Evolutionary conservation across 345 rosid species (phyloP), one percentile per base, ranked within the genome.

Genomic region (Hibiscus tridactylites): DNA sequence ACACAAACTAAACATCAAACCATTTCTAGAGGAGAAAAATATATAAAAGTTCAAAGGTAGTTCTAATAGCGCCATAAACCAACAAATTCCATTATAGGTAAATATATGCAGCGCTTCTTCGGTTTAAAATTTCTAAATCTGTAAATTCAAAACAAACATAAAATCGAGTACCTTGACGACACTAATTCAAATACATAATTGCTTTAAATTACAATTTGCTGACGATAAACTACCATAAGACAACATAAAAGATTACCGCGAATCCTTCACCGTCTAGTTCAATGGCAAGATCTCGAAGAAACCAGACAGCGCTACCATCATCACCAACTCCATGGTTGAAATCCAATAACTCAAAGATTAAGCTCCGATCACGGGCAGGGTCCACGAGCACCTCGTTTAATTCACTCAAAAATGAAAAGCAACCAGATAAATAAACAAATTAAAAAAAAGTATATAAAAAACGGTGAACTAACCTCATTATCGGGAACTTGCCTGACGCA

Each of bases 241-340:
- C 16, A 57, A 57, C 44, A 35, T 9, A 47, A 28, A 49, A 35
- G 57, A 5, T 29, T 89, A 93, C 98, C 81, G 80, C 76, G 73
- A 74, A 79, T 6, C 86, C 89, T 76, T 85, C 91, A 5, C 93
- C 97, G 31, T 89, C 89, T 74, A 89, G 93, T 31, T 88, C 93
- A 26, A 26, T 28, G 21, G 89, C 85, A 74, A 91, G 91, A 82
- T 91, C 92, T 8, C 80, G 81, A 73, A 91, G 91, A 75, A 88
- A 91, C 97, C 97, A 91, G 33, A 78, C 73, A 9, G 92, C 92
- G 78, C 94, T 86, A 11, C 81, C 88, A 62, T 72, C 65, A 63
- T 89, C 92, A 0, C 58, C 84, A 76, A 89, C 84, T 12, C 89
- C 92, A 67, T 70, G 72, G 24, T 21, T 21, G 24, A 21, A 21